A percentile compares a stretch with the other conserved stretches of the same genome.
phyloP scores from a whole-genome alignment of 2,329 filamentous ascomycete species.

The Purpureocillium takamizusanense region DNA sequence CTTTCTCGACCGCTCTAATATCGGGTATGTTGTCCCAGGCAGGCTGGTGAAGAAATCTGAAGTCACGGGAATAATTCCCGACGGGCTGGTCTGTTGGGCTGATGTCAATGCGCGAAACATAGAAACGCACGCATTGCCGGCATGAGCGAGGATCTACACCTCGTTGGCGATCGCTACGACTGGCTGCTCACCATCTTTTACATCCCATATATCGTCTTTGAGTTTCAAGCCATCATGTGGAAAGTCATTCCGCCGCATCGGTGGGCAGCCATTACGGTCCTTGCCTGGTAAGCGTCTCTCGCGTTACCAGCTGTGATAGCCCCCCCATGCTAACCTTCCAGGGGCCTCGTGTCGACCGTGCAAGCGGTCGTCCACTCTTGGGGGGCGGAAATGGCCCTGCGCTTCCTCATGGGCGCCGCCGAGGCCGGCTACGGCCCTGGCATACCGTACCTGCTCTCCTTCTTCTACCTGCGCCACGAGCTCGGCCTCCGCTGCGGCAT shows the following conservation, averaged over 20 bases:
- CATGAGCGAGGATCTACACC: conserved; percentile 10
- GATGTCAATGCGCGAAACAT: too few relatives aligned
- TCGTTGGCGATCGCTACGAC: conserved; percentile 11
- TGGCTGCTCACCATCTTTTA: conserved; percentile 15
- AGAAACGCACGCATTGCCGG: conserved; percentile 14
- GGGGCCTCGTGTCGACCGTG: conserved; percentile 17
- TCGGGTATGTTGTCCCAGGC: conserved; percentile 6
- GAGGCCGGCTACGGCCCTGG: conserved; percentile 24
- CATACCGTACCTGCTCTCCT: conserved; percentile 22
- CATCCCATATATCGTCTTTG: conserved; percentile 9
- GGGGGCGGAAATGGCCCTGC: conserved; percentile 31
- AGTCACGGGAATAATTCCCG: too few relatives aligned
- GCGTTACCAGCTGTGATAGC: too few relatives aligned
- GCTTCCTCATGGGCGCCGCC: conserved; percentile 27
- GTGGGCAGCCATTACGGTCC: conserved; percentile 5
- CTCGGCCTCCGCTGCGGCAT: conserved; percentile 26
- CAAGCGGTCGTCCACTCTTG: conserved; percentile 37
- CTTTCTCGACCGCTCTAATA: conserved; percentile 11
- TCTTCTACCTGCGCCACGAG: conserved; percentile 25
- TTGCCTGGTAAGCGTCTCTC: conserved; percentile 1
- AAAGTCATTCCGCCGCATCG: conserved; percentile 5
- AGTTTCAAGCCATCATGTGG: conserved; percentile 7
- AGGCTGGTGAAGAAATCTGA: neutral
- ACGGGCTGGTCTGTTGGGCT: too few relatives aligned
- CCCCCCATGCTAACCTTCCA: too few relatives aligned